Evolutionary conservation across 2,329 filamentous ascomycete species (phyloP).

Genomic region (Diaporthe helianthi): DNA sequence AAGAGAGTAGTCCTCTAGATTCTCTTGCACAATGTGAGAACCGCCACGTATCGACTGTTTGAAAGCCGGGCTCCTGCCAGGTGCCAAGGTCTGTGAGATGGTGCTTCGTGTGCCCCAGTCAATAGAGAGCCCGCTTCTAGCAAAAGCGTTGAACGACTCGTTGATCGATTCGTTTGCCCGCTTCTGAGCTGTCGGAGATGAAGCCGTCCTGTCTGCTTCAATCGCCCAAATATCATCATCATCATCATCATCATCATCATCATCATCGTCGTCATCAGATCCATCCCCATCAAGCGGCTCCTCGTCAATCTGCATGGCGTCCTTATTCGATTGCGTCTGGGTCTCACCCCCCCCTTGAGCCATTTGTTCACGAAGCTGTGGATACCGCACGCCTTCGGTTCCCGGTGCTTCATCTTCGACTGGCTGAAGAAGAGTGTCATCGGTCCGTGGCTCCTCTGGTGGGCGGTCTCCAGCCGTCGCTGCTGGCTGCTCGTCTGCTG

Average conservation of each 20-base stretch:
- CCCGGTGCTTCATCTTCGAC: conserved; percentile 19
- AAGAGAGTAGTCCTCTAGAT: conserved; percentile 33
- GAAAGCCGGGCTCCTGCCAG: conserved; percentile 18
- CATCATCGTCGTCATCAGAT: conserved; percentile 48
- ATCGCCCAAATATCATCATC: conserved; percentile 61
- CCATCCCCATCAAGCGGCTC: conserved; percentile 34
- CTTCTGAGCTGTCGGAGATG: conserved; percentile 37
- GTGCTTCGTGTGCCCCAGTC: conserved; percentile 34
- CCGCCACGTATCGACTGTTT: conserved; percentile 18
- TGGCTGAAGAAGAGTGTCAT: conserved; percentile 36
- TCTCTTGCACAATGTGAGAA: conserved; percentile 4
- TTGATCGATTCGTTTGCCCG: conserved; percentile 36
- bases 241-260: too few species aligned
- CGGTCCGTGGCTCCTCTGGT: conserved; percentile 35
- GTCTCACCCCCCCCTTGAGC: neutral
- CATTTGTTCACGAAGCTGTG: neutral
- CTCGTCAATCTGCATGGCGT: conserved; percentile 25
- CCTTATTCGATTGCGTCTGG: neutral
- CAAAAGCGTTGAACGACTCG: conserved; percentile 37
- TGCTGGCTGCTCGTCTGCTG: conserved; percentile 37
- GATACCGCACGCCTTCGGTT: neutral
- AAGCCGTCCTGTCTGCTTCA: conserved; percentile 59
- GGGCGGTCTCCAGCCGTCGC: conserved; percentile 31
- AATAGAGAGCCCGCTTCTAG: conserved; percentile 42
- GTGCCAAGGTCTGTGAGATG: conserved; percentile 19